Percentiles rank a stretch among this genome's conserved stretches.
These are phyloP conservation scores for Coemansia sp. DNA, from an alignment of 192 early-diverging fungal species.

Conservation along the genomic window DNA sequence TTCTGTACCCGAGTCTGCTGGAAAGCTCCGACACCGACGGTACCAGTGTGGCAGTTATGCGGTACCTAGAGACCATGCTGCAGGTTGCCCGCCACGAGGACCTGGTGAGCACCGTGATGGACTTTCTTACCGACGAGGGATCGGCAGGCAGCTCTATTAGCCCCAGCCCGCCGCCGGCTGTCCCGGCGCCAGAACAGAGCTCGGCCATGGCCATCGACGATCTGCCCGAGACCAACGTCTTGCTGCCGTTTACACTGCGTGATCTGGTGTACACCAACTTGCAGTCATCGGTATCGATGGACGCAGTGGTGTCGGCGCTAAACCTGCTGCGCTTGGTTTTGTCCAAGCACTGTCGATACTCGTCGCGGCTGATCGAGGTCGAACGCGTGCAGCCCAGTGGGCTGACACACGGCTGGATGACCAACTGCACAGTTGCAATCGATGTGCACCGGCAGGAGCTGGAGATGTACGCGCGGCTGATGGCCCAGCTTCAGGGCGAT, in stretches of 20 bases:
- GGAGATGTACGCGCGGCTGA: slow-evolving; percentile 49
- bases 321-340: slow-evolving; percentile 76
- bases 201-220: not conserved
- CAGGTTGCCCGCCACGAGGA: slow-evolving; percentile 70
- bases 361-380: slow-evolving; percentile 71
- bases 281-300: slow-evolving; percentile 74
- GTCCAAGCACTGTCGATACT: slow-evolving; percentile 69
- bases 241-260: slow-evolving; percentile 64
- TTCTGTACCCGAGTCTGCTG: slow-evolving; percentile 78
- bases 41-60: slow-evolving; percentile 81
- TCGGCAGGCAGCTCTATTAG: slow-evolving; percentile 32
- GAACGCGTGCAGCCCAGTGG: slow-evolving; percentile 48
- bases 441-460: slow-evolving; percentile 51
- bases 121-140: slow-evolving; percentile 73
- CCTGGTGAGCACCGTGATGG: slow-evolving; percentile 66
- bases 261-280: slow-evolving; percentile 85
- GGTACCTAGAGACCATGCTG: slow-evolving; percentile 82
- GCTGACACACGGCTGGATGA: slow-evolving; percentile 41
- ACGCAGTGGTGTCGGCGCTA: slow-evolving; percentile 78
- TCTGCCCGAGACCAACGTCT: not conserved
- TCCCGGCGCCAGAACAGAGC: not conserved
- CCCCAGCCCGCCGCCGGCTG: not conserved
- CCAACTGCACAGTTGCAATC: slow-evolving; percentile 45
- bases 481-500: slow-evolving; percentile 39
- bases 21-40: slow-evolving; percentile 91